phyloP scores from a whole-genome alignment of 2,329 filamentous ascomycete species.

The Neocucurbitaria cava region DNA sequence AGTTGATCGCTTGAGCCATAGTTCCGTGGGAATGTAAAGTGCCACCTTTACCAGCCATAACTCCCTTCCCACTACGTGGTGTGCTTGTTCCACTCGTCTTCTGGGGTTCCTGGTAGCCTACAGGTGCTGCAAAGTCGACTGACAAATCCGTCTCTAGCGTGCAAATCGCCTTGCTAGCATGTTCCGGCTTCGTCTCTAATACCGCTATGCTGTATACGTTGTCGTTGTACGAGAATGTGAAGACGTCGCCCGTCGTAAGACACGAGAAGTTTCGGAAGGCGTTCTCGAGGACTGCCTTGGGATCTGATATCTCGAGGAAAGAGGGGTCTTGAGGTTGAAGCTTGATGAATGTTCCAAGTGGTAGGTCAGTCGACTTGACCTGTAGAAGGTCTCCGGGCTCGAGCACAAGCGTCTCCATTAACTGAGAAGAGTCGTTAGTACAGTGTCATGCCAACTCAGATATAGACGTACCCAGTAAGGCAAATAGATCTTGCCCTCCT shows the following conservation, averaged over 20 bases:
- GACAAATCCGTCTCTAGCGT: conserved; percentile 96
- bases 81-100: conserved; percentile 84
- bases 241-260: conserved; percentile 89
- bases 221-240: conserved; percentile 97
- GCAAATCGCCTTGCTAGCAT: conserved; percentile 83
- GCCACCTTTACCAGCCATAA: conserved; percentile 71
- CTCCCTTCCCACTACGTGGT: conserved; percentile 71
- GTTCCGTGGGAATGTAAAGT: conserved; percentile 83
- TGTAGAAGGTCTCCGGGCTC: conserved; percentile 95
- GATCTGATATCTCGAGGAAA: conserved; percentile 96
- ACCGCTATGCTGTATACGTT: conserved; percentile 92
- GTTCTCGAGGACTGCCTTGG: conserved; percentile 95
- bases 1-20: conserved; percentile 99
- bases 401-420: conserved; percentile 90
- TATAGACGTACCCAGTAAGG: conserved; percentile 78
- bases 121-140: conserved; percentile 92
- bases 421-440: conserved; percentile 58
- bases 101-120: conserved; percentile 92
- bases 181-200: conserved; percentile 87
- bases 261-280: conserved; percentile 96
- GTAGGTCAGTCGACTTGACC: conserved; percentile 91
- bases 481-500: conserved; percentile 95
- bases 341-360: conserved; percentile 91
- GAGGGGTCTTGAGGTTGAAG: conserved; percentile 91
- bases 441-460: background rate